Base-by-base conservation (phyloP, 768 basidiomycete genomes). In the Albatrellus ellisii region DNA sequence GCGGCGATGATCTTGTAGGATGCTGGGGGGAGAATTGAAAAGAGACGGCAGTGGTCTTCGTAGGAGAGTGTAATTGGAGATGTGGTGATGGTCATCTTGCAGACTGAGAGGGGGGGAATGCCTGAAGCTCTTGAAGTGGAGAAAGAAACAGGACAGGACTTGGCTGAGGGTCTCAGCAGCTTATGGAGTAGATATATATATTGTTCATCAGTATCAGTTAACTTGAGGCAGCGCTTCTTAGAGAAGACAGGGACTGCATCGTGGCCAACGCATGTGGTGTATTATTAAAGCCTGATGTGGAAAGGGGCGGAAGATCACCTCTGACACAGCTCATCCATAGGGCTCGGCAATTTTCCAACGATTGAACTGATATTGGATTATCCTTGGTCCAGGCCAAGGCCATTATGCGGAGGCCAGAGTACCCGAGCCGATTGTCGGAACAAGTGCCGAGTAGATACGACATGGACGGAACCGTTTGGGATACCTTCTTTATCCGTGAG, bases 1-100 rank as follows among this genome's bases (percentile, higher is more conserved):
- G 63, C 61, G n/a, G 73, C 71, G 50, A 75, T 63, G 36, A 73
- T 62, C 26, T 68, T 28, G 26, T 32, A 51, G 10, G 48, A 29
- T 26, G 49, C 49, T 1, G 44, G 36, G 10, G 57, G 57, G 26
- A 60, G 54, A 33, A 43, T 49, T 10, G 53, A 47, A 29, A 50
- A 42, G 18, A 59, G 36, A 39, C 48, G 42, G 37, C 43, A 53
- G 38, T 44, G 40, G 36, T 46, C 39, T 25, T 54, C 52, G 20
- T 52, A 36, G 40, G 47, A 44, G 26, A 44, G 43, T 10, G 36
- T n/a, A 18, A 42, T 42, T 17, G 22, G 15, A 7, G 41, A 29
- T 15, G 27, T 9, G 20, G 41, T 14, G 41, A 34, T 25, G 20
- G 33, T 36, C 32, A 34, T 42, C 15, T 20, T 35, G 28, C 29